These are phyloP conservation scores for Ustilago trichophora DNA, from an alignment of 1,284 basidiomycete species.

Conservation along the genomic window DNA sequence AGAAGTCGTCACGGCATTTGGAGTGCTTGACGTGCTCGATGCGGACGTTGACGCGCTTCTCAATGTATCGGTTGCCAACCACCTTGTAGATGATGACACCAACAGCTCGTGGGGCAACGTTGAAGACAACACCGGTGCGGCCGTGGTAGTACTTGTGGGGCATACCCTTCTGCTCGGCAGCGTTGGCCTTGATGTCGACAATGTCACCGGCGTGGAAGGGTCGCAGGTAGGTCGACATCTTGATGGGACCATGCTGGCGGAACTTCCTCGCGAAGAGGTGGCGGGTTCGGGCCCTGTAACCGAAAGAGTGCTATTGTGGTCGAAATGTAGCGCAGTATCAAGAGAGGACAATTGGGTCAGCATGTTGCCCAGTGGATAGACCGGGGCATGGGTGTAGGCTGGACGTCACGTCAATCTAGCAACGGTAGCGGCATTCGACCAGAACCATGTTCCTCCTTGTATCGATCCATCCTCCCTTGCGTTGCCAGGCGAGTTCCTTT, in stretches of 20 bases:
- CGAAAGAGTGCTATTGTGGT: slow-evolving; percentile 87
- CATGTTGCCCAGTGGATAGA: background rate
- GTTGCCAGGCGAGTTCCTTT: no score
- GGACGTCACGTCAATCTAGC: slow-evolving; percentile 12
- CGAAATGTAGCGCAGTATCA: background rate
- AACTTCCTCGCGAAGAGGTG: slow-evolving; percentile 80
- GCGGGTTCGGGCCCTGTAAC: slow-evolving; percentile 99
- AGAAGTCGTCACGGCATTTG: slow-evolving; percentile 97
- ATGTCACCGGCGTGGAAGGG: slow-evolving; percentile 96
- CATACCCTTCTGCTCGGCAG: slow-evolving; percentile 99
- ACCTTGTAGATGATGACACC: slow-evolving; percentile 99
- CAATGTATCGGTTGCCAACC: slow-evolving; percentile 97
- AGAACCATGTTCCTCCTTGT: no score
- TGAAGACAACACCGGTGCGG: slow-evolving; percentile 97
- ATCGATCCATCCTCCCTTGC: no score
- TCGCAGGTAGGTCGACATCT: slow-evolving; percentile 90
- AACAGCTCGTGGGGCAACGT: slow-evolving; percentile 92
- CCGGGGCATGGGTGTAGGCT: background rate
- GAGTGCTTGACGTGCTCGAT: slow-evolving; percentile 98
- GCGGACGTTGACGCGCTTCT: slow-evolving; percentile 99
- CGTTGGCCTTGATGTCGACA: slow-evolving; percentile 99
- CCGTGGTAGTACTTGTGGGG: slow-evolving; percentile 85
- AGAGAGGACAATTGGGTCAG: slow-evolving; percentile 25
- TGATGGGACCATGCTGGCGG: slow-evolving; percentile 87
- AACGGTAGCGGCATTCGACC: no score